Base-by-base conservation (phyloP, 2,329 filamentous ascomycete genomes). In the Xylaria sp. region DNA sequence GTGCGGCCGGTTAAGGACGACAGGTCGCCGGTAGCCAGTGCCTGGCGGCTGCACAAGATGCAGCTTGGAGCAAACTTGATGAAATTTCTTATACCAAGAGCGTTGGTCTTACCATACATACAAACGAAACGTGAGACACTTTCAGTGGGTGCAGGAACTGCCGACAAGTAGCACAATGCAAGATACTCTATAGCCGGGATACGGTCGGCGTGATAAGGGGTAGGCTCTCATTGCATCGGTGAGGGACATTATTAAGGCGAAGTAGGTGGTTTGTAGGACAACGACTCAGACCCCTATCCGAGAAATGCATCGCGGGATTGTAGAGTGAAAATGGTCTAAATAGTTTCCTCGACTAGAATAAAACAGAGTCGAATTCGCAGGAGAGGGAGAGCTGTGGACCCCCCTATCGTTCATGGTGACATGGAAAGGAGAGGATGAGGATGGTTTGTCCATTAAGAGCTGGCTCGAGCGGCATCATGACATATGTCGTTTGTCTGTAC, bases 91-190 rank as follows among this genome's bases (percentile, higher is more conserved):
- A 68, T 62, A 55, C 70, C 73, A 73, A 74, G 69, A 70, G 72
- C 65, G 65, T 70, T 73, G 67, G 75, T 77, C 72, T 66, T 73
- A 75, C 74, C 71, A 58, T 68, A 66, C 51, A 71, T 58, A 74
- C 75, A 78, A 78, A 77, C 75, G 73, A 72, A 70, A 70, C 65
- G 76, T 77, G 67, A 76, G 75, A 77, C 75, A 74, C 72, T 66
- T 63, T 65, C 51, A 72, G 50, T 69, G 72, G 72, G 71, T 73
- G 70, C 67, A 70, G 69, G 72, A 72, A 65, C 59, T 61, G 39
- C 69, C 60, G 57, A 56, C 68, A 56, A 39, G 63, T n/a, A 55
- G 32, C 52, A 20, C 52, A n/a, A 48, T 69, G 61, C 61, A 46
- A 70, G 70, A 72, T 61, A 59, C 69, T 46, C 54, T 28, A 48